Conservation (phyloP, 2,329 filamentous ascomycete genomes). For the Fulvia fulva region DNA sequence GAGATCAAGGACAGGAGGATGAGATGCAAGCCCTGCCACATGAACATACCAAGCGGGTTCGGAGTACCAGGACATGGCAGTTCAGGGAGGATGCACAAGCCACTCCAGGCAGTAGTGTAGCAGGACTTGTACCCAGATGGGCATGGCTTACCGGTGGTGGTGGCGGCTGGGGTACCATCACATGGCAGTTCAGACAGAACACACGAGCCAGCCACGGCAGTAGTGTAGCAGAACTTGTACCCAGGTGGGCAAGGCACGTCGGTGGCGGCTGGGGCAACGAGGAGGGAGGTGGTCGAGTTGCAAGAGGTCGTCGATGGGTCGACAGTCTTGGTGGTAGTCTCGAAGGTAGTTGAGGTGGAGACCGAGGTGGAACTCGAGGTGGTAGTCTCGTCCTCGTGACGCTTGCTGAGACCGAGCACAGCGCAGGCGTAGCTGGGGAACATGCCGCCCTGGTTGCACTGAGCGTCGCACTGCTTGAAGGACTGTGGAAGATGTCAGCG, state of each 20-base stretch:
- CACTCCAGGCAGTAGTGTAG: neutral
- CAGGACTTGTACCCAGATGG: neutral
- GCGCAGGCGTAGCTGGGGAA: neutral
- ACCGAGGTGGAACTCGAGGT: too few species aligned
- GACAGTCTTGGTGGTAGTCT: neutral
- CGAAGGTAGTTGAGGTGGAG: neutral
- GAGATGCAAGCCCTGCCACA: too few species aligned
- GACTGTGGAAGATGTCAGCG: neutral
- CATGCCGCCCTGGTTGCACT: neutral
- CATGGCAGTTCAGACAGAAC: neutral
- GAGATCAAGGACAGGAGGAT: neutral
- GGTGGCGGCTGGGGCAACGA: neutral
- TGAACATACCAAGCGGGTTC: neutral
- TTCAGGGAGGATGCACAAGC: neutral
- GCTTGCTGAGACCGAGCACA: neutral
- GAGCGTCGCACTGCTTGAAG: neutral
- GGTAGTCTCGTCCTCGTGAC: too few species aligned
- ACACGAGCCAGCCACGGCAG: neutral
- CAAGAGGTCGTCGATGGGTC: neutral
- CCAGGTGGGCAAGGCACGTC: neutral
- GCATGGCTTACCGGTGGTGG: neutral
- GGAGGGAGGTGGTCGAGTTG: neutral
- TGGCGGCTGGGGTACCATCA: neutral
- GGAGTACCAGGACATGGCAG: neutral
- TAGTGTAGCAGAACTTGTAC: neutral